Evolutionary conservation across 1,139 yeast species (phyloP).

Genomic region (Sugiyamaella sp.): DNA sequence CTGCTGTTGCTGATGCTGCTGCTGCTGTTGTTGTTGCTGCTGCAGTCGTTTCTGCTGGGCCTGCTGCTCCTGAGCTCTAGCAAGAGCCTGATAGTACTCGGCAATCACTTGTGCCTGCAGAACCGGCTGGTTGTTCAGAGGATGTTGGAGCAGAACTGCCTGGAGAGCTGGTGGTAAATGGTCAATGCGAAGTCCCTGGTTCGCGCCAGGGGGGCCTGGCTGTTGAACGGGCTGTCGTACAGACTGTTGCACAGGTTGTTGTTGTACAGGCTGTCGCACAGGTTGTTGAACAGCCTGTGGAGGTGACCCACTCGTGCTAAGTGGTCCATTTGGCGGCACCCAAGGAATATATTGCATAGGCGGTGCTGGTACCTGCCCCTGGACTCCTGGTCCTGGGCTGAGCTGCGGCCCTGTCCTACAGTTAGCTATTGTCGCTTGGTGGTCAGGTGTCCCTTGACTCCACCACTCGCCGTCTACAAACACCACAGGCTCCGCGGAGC

Average conservation of each 20-base stretch:
- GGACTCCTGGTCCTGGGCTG: no score
- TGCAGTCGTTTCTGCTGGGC: conserved; percentile 9
- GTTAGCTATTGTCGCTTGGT: no score
- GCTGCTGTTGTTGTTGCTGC: conserved; percentile 18
- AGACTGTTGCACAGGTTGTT: no score
- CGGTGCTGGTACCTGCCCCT: no score
- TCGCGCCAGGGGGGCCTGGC: neutral
- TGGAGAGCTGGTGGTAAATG: neutral
- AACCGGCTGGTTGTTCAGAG: conserved; percentile 12
- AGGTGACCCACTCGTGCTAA: neutral
- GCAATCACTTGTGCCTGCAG: conserved; percentile 19
- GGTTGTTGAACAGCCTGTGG: neutral
- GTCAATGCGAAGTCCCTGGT: neutral
- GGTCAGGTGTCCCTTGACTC: no score
- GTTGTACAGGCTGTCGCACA: neutral
- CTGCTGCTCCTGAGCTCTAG: conserved; percentile 11
- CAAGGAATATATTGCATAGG: neutral
- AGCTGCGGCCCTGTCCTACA: no score
- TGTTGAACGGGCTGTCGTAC: neutral
- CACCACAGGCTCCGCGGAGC: no score
- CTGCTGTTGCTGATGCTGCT: neutral
- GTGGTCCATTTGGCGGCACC: neutral
- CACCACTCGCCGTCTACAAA: no score
- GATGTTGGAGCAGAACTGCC: conserved; percentile 11
- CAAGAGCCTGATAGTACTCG: conserved; percentile 1